phyloP scores from a whole-genome alignment of 116 monocot genomes.

The Phalaenopsis hybrid region DNA sequence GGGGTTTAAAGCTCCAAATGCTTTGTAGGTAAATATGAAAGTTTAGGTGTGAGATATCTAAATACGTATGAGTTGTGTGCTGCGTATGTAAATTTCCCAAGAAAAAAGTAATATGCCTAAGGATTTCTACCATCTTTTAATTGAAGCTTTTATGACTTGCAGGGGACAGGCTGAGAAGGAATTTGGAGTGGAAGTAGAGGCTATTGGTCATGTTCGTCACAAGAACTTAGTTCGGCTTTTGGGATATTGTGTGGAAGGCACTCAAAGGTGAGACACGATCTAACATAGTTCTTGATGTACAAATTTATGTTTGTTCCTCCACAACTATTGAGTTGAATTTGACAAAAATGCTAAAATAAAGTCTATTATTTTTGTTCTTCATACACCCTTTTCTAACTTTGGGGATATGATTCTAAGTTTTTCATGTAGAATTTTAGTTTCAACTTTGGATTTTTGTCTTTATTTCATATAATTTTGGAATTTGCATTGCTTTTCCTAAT shows the following conservation, averaged over 20 bases:
- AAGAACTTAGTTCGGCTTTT: conserved; percentile 86
- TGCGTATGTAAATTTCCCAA: no score
- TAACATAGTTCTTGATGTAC: not conserved
- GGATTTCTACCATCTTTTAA: not conserved
- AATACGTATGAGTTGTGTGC: no score
- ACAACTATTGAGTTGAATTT: not conserved
- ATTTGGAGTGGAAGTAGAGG: conserved; percentile 92
- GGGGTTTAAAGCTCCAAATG: no score
- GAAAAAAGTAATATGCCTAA: not conserved
- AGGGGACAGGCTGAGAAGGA: conserved; percentile 93
- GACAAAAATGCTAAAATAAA: not conserved
- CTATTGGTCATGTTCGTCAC: conserved; percentile 93
- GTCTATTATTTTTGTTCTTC: not conserved
- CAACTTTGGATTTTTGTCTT: not conserved
- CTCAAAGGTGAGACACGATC: conserved; percentile 54
- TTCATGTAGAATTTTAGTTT: not conserved
- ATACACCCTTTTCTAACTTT: not conserved
- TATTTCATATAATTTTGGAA: not conserved
- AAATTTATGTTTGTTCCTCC: no score
- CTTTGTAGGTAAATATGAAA: no score
- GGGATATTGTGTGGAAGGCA: conserved; percentile 91
- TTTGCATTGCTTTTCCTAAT: not conserved
- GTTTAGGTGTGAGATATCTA: no score
- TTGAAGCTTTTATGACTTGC: not conserved
- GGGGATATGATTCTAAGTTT: not conserved